A percentile compares a stretch with the other conserved stretches of the same genome.
These are phyloP conservation scores for Crithidia acanthocephali DNA, from an alignment of 208 protist genomes.

Conservation along the genomic window DNA sequence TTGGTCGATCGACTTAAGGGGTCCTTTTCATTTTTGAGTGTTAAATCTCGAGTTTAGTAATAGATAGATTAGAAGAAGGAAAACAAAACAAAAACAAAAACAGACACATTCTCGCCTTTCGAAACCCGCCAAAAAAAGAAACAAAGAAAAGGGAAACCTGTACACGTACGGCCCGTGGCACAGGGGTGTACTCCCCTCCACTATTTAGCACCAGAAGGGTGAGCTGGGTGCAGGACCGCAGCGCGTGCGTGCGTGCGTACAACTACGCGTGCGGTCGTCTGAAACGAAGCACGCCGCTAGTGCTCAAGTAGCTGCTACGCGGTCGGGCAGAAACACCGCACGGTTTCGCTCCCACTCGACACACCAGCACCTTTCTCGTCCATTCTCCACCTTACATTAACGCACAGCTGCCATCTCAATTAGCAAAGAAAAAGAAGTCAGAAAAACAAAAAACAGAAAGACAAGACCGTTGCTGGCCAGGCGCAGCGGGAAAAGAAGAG, in stretches of 20 bases:
- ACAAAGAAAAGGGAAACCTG: no score
- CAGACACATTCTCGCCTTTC: background rate
- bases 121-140: background rate
- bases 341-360: no score
- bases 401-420: background rate
- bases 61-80: background rate
- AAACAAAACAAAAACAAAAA: no score
- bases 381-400: background rate
- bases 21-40: background rate
- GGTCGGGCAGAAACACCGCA: no score
- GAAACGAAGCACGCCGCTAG: no score
- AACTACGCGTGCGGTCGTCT: no score
- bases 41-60: background rate
- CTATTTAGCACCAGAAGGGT: background rate
- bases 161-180: background rate
- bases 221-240: background rate
- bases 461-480: background rate
- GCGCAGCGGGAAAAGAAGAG: no score
- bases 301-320: no score
- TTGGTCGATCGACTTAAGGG: no score
- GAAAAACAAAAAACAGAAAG: background rate
- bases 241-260: no score
- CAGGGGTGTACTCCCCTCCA: background rate
- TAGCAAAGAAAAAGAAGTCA: slow-evolving; percentile 8
- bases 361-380: background rate